Evolutionary conservation across 768 basidiomycete genomes (phyloP), one percentile per base, ranked within the genome.

Genomic region (Trametes elegans): DNA sequence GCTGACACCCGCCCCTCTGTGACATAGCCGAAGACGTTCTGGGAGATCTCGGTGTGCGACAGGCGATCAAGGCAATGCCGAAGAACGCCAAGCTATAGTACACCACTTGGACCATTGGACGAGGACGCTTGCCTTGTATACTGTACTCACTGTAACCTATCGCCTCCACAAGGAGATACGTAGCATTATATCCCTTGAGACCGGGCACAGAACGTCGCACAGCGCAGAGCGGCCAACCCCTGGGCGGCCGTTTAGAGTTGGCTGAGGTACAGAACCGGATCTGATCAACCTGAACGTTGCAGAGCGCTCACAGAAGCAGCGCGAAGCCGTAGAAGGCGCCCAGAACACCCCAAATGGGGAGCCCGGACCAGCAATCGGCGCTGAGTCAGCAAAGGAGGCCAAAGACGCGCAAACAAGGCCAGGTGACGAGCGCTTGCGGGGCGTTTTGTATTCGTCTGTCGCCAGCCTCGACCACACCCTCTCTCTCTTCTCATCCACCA

Each of bases 1-100:
- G 29, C 41, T 59, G 21, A 57, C 32, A 35, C 35, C 29, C 23
- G 29, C 21, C 23, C 24, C 26, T 52, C 34, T 24, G 31, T 44
- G 29, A 39, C 46, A 26, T 52, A 79, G 87, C 88, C 45, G 87
- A 90, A 68, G 86, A 87, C 53, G 88, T 90, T 8, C 69, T 91
- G 55, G 81, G 81, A 4, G 89, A 93, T 64, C 77, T 93, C 26
- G 73, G 73, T 39, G 73, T 73, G 4, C 67, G 73, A 23, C 71
- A 72, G 58, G 73, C 72, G 16, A 64, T 73, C 39, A 66, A 66
- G 39, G 62, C 63, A 39, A 72, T 75, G 62, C 73, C 68, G 32
- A 80, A 76, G 76, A 79, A 84, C 57, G 76, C 76, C 10, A 76
- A 83, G 47, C 68, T 88, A 57, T 89, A 48, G 41, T 18, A 18